phyloP scores from a whole-genome alignment of 192 early-diverging fungal genomes.

The Mortierella antarctica region DNA sequence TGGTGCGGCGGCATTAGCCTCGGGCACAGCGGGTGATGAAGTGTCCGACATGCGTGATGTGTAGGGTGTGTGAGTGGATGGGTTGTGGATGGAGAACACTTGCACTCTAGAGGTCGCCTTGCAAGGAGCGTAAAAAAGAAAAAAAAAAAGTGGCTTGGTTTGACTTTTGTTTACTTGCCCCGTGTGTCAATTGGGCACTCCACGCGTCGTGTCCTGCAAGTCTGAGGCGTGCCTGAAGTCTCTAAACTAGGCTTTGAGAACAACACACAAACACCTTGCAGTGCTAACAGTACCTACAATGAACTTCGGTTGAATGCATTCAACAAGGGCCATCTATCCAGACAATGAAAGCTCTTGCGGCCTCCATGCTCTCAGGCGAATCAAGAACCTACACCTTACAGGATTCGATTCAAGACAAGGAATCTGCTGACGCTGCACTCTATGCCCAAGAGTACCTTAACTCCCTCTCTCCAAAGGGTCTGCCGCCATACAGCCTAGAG shows the following conservation, averaged over 20 bases:
- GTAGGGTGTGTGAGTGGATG: background rate
- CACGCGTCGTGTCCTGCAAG: too few species aligned
- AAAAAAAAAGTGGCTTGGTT: background rate
- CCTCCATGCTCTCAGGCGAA: constrained; percentile 10
- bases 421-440: background rate
- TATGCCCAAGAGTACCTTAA: constrained; percentile 25
- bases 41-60: constrained; percentile 39
- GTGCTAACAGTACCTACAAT: background rate
- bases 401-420: constrained; percentile 12
- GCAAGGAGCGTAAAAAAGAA: background rate
- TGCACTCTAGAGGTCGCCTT: too few species aligned
- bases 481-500: constrained; percentile 4
- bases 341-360: constrained; percentile 9
- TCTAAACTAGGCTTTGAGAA: too few species aligned
- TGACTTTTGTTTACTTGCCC: too few species aligned
- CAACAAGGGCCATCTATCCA: constrained; percentile 11
- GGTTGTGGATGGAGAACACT: background rate
- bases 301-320: background rate
- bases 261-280: too few species aligned
- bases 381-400: background rate
- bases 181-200: too few species aligned
- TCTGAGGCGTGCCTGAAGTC: too few species aligned
- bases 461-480: background rate
- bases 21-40: constrained; percentile 26
- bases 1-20: constrained; percentile 9